phyloP scores from a whole-genome alignment of 495 filamentous ascomycete genomes.

The Collariella sp. region DNA sequence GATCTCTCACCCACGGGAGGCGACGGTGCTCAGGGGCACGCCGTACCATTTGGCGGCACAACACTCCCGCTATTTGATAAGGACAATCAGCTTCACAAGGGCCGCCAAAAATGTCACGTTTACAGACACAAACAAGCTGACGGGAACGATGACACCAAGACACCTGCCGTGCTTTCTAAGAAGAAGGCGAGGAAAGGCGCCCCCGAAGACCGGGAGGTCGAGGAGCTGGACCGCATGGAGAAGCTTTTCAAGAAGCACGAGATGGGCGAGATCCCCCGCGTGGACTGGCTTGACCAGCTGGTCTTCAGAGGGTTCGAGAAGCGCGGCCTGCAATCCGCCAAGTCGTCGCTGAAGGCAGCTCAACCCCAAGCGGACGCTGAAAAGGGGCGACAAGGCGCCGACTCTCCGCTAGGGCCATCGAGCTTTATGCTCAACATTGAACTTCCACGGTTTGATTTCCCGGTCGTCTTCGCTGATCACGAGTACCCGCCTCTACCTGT shows the following conservation, averaged over 20 bases:
- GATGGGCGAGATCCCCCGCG: constrained; percentile 85
- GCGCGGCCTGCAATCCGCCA: constrained; percentile 50
- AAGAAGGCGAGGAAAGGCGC: constrained; percentile 39
- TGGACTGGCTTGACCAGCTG: constrained; percentile 91
- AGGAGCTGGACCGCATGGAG: constrained; percentile 76
- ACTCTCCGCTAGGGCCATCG: constrained; percentile 42
- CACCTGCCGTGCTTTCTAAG: constrained; percentile 54
- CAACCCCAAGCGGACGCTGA: constrained; percentile 26
- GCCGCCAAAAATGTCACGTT: constrained; percentile 82
- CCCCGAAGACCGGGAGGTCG: constrained; percentile 50
- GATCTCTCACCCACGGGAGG: constrained; percentile 75
- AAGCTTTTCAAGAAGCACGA: constrained; percentile 94
- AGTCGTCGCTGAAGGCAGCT: constrained; percentile 27
- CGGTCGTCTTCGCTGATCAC: constrained; percentile 88
- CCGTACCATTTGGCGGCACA: constrained; percentile 88
- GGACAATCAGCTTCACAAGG: constrained; percentile 80
- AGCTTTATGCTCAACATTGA: constrained; percentile 75
- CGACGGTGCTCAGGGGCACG: constrained; percentile 56
- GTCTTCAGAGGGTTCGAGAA: constrained; percentile 83
- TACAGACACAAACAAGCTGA: constrained; percentile 79
- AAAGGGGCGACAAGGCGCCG: constrained; percentile 30
- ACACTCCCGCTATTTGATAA: constrained; percentile 84
- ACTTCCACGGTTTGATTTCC: constrained; percentile 90
- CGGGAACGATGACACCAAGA: constrained; percentile 70
- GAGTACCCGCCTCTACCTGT: constrained; percentile 81